Conservation (phyloP, 768 basidiomycete genomes). For the Mycena galericulata region DNA sequence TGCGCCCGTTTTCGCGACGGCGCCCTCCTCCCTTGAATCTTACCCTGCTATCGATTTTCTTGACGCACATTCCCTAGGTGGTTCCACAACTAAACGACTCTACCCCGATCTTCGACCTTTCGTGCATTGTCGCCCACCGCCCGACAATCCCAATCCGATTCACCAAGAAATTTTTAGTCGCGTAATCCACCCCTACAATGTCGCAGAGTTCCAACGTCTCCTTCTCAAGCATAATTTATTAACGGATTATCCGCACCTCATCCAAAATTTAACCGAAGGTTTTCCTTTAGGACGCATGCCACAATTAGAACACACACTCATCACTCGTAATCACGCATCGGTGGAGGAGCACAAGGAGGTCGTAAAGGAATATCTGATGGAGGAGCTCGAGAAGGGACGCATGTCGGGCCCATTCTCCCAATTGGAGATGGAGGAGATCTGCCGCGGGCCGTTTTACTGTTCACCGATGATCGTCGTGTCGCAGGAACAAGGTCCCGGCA, state of each 20-base stretch:
- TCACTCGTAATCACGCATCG: conserved; percentile 30
- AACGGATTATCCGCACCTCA: conserved; percentile 43
- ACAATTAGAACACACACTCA: conserved; percentile 2
- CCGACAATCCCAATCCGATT: neutral
- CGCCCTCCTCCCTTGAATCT: neutral
- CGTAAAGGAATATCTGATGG: neutral
- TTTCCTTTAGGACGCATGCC: conserved; percentile 22
- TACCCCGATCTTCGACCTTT: conserved; percentile 33
- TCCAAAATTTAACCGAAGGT: conserved; percentile 43
- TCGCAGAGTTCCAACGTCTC: conserved; percentile 39
- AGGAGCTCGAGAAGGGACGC: neutral
- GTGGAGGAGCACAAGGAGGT: conserved; percentile 6
- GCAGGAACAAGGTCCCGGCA: neutral
- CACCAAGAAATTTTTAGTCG: conserved; percentile 36
- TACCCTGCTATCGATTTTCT: neutral
- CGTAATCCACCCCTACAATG: conserved; percentile 47
- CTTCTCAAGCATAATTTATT: conserved; percentile 40
- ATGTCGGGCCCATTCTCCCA: conserved; percentile 31
- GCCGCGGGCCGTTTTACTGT: conserved; percentile 40
- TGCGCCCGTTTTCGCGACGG: neutral
- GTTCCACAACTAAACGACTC: neutral
- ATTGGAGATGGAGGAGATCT: conserved; percentile 12
- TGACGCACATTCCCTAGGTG: conserved; percentile 28
- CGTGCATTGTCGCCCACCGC: conserved; percentile 32
- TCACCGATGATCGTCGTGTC: conserved; percentile 39